These are phyloP conservation scores for Colletotrichum liriopes DNA, from an alignment of 2,329 filamentous ascomycete species.

Conservation along the genomic window DNA sequence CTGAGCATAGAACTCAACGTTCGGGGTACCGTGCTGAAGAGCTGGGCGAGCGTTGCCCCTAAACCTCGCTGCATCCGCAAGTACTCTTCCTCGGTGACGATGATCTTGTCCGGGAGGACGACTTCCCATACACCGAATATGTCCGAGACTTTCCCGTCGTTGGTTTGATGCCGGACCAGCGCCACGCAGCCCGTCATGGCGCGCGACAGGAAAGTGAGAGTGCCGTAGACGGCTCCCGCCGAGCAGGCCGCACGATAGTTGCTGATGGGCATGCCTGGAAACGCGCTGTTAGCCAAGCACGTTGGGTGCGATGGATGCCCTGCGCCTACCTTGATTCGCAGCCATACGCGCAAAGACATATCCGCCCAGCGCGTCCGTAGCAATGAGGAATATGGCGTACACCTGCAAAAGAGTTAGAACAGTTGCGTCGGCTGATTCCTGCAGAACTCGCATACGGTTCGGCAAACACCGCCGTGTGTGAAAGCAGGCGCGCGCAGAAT, in stretches of 20 bases:
- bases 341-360: not conserved
- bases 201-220: not conserved
- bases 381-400: not conserved
- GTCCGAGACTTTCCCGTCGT: slow-evolving; percentile 1
- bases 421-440: not conserved
- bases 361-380: not conserved
- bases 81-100: not conserved
- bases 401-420: not conserved
- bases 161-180: not conserved
- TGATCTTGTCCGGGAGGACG: not conserved
- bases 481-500: not conserved
- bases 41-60: not conserved
- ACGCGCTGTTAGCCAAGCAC: not conserved
- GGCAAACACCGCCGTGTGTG: not conserved
- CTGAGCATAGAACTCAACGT: not conserved
- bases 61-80: not conserved
- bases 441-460: not conserved
- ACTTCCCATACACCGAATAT: not conserved
- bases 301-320: not conserved
- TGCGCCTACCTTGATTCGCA: not conserved
- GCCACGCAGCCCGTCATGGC: not conserved
- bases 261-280: not conserved
- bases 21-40: not conserved
- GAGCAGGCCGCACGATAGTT: not conserved
- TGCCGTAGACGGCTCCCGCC: not conserved